A percentile compares a stretch with the other conserved stretches of the same genome.
Conservation (phyloP, 805 yeast species). For the Ogataea zsoltii region DNA sequence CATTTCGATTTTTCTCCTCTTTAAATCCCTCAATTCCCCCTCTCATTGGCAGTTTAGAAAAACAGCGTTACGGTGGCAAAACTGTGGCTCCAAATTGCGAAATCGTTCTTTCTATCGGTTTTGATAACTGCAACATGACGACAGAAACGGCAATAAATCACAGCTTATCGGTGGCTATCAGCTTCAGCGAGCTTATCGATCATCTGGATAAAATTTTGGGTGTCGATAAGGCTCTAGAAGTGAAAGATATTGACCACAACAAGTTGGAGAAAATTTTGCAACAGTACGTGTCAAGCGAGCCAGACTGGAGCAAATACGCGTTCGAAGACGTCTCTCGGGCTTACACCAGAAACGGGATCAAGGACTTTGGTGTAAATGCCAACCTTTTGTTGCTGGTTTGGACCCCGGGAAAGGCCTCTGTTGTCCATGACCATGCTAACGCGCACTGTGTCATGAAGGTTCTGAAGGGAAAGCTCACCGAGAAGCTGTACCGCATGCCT, state of each 20-base stretch:
- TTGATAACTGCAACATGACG: not conserved
- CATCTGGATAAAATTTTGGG: slow-evolving; percentile 37
- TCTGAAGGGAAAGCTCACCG: slow-evolving; percentile 57
- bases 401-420: slow-evolving; percentile 64
- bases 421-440: slow-evolving; percentile 73
- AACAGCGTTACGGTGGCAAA: not conserved
- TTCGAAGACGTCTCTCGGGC: slow-evolving; percentile 48
- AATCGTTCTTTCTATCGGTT: not conserved
- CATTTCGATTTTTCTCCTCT: not conserved
- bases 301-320: slow-evolving; percentile 63
- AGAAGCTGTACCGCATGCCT: slow-evolving; percentile 57
- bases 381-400: slow-evolving; percentile 67
- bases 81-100: slow-evolving; percentile 7
- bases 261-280: slow-evolving; percentile 47
- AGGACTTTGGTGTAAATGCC: slow-evolving; percentile 69
- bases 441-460: slow-evolving; percentile 79
- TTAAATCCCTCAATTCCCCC: not conserved
- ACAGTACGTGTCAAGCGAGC: slow-evolving; percentile 45
- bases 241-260: slow-evolving; percentile 54
- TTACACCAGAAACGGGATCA: slow-evolving; percentile 73
- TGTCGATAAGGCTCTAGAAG: slow-evolving; percentile 28
- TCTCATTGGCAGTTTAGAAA: not conserved
- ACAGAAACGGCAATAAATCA: slow-evolving; percentile 1
- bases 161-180: slow-evolving; percentile 1
- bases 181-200: slow-evolving; percentile 34